Conservation (phyloP, 2,329 filamentous ascomycete genomes). For the Achaetomium macrosporum region DNA sequence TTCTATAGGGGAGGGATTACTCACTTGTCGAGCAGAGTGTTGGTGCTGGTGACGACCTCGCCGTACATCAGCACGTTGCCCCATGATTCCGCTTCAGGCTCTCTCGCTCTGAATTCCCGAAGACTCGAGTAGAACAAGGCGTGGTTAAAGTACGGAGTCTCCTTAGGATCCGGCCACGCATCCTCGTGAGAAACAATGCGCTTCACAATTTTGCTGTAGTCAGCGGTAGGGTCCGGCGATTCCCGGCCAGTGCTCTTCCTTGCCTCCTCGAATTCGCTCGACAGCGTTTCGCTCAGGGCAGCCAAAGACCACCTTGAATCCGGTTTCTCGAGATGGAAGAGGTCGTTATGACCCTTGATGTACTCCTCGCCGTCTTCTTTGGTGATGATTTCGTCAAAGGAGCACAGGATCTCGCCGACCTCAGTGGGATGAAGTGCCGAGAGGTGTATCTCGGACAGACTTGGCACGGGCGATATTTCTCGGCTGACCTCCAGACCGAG, state of each 20-base stretch:
- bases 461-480: conserved; percentile 63
- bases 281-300: conserved; percentile 49
- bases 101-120: conserved; percentile 55
- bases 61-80: conserved; percentile 78
- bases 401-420: conserved; percentile 61
- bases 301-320: conserved; percentile 54
- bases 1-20: conserved; percentile 10
- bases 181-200: conserved; percentile 66
- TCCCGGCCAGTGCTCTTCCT: conserved; percentile 19
- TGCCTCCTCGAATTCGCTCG: conserved; percentile 28
- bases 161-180: conserved; percentile 59
- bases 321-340: conserved; percentile 69
- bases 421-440: conserved; percentile 61
- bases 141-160: conserved; percentile 85
- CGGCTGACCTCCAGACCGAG: conserved; percentile 74
- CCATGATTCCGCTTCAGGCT: conserved; percentile 58
- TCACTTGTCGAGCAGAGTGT: conserved; percentile 84
- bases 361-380: conserved; percentile 61
- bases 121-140: conserved; percentile 70
- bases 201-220: conserved; percentile 71
- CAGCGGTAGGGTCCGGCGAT: conserved; percentile 31
- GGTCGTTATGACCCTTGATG: conserved; percentile 76
- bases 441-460: conserved; percentile 76
- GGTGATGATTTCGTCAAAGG: conserved; percentile 62
- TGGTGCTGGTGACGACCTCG: conserved; percentile 90